Conservation (phyloP, 345 rosid genomes). For the Barbarea vulgaris region DNA sequence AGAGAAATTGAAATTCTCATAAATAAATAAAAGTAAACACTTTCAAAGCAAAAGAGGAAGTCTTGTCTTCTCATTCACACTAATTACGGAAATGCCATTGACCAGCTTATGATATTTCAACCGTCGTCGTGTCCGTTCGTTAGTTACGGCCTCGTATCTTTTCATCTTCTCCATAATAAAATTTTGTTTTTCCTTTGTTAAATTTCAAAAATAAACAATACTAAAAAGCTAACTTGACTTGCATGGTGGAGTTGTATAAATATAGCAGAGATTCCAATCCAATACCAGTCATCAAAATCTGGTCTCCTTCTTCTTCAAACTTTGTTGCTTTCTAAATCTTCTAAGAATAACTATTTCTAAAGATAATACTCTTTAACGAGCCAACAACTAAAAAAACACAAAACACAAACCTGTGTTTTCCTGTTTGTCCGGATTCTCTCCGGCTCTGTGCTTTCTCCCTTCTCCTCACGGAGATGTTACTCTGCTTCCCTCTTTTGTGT, state of each 20-base stretch:
- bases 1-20: background rate
- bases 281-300: constrained; percentile 25
- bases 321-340: constrained; percentile 27
- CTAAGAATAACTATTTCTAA: constrained; percentile 55
- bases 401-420: constrained; percentile 26
- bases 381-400: background rate
- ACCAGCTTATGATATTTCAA: constrained; percentile 10
- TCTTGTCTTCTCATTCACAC: constrained; percentile 7
- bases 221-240: constrained; percentile 23
- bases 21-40: background rate
- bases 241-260: constrained; percentile 49
- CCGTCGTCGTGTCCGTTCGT: constrained; percentile 34
- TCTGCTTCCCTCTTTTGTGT: constrained; percentile 19
- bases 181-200: background rate
- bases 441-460: constrained; percentile 13
- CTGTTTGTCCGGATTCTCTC: constrained; percentile 32
- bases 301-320: constrained; percentile 14
- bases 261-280: constrained; percentile 43
- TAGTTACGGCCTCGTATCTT: constrained; percentile 23
- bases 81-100: constrained; percentile 27
- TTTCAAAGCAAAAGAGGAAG: constrained; percentile 15
- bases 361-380: constrained; percentile 39
- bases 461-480: constrained; percentile 36
- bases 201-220: background rate
- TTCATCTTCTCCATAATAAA: constrained; percentile 16